Evolutionary conservation across 208 protist species (phyloP).

Genomic region (Crithidia mellificae): DNA sequence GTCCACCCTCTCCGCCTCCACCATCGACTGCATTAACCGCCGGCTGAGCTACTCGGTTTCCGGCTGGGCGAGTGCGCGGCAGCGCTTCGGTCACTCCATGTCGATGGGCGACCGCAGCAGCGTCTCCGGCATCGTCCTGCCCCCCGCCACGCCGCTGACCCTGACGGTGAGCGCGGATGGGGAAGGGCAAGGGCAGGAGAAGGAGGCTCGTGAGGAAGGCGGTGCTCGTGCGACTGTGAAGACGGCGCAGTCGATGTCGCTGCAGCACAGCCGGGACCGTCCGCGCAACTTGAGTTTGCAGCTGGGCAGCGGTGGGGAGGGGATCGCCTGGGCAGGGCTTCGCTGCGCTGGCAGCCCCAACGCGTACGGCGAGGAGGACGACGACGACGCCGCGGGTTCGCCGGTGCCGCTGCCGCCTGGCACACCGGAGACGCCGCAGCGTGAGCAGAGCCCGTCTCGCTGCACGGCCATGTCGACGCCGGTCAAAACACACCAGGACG

Average conservation of each 20-base stretch:
- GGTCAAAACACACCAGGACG: neutral
- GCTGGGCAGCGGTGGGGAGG: neutral
- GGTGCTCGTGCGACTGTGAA: too few species aligned
- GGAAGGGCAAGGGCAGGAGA: too few species aligned
- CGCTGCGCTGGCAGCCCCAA: too few species aligned
- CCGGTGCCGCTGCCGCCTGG: conserved; percentile 29
- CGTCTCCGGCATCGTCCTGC: conserved; percentile 17
- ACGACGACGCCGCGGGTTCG: conserved; percentile 11
- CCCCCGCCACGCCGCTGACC: conserved; percentile 20
- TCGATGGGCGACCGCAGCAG: conserved; percentile 5
- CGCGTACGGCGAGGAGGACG: neutral
- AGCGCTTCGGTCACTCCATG: conserved; percentile 20
- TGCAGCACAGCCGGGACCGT: neutral
- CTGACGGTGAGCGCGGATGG: neutral
- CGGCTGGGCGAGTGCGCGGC: conserved; percentile 14
- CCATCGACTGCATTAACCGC: conserved; percentile 41
- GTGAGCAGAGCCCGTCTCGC: conserved; percentile 57
- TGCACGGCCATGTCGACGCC: conserved; percentile 22
- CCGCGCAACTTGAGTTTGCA: neutral
- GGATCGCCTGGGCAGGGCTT: too few species aligned
- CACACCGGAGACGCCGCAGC: conserved; percentile 29
- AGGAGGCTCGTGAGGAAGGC: too few species aligned
- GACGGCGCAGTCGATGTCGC: neutral
- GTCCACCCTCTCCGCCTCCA: conserved; percentile 37
- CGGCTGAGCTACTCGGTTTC: conserved; percentile 35